Evolutionary conservation across 164 flowering plant species (phyloP), one percentile per base, ranked within the genome.

Genomic region (Cinnamomum micranthum): DNA sequence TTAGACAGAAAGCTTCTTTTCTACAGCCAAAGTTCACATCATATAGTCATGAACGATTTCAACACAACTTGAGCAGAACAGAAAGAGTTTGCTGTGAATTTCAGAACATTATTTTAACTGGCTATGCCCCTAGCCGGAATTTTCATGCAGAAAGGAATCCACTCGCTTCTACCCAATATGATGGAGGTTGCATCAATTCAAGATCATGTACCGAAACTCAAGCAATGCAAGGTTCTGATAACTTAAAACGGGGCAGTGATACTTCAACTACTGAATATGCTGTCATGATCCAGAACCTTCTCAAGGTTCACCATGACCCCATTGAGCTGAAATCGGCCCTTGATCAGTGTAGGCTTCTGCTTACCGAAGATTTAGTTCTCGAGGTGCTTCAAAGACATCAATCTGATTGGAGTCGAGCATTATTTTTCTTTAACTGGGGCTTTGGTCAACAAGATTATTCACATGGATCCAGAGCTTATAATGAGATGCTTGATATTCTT

Each of bases 391-490:
- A 75, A 41, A 80, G 98, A 51, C 88, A 85, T 68, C 85, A 84
- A 22, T 88, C 90, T 1, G 94, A 95, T 62, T 93, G 97, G 97
- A 82, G 77, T 78, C 83, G 85, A 2, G 93, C 97, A 25, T 81
- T 77, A 50, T 59, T 63, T 2, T 91, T 93, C 89, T 95, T 91
- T 85, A 79, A 83, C 22, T 93, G 92, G 96, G 93, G 83, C 0
- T 70, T 71, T 23, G 78, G 64, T 50, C 75, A 69, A 72, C 74
- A 76, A 25, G 67, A 76, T 28, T 82, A 81, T 71, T 60, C 78
- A 11, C 85, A 88, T 22, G 87, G 86, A 6, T 68, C 86, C 6
- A 65, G 69, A 23, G 81, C 73, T 74, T 87, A 80, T 75, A 93
- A 92, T 79, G 91, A 84, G 77, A 87, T 89, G 74, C 81, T 95